Evolutionary conservation across 2,329 filamentous ascomycete genomes (phyloP).

Genomic region (Phialemoniopsis sp.): DNA sequence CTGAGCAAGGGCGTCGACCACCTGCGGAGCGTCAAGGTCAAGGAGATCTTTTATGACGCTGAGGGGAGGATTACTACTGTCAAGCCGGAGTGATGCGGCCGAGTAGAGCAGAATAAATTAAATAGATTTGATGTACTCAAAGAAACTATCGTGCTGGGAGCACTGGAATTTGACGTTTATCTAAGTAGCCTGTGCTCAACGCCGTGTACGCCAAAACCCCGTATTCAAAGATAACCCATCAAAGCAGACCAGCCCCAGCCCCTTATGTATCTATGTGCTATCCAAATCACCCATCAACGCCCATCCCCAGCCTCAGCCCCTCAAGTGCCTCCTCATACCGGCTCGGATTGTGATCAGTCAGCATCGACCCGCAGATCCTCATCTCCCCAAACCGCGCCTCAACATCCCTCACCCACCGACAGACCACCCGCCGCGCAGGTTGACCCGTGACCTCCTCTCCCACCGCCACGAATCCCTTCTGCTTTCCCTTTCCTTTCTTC

Average conservation of each 20-base stretch:
- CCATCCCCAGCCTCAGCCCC: conserved; percentile 48
- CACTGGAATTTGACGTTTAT: no score
- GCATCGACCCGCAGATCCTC: conserved; percentile 67
- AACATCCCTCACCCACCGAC: conserved; percentile 69
- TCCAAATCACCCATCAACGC: conserved; percentile 19
- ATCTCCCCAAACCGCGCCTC: conserved; percentile 67
- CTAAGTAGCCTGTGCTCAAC: no score
- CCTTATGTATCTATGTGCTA: no score
- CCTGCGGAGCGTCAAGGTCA: conserved; percentile 68
- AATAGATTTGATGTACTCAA: no score
- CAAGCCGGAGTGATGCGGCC: conserved; percentile 20
- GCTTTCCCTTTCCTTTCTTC: conserved; percentile 13
- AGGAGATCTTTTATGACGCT: conserved; percentile 69
- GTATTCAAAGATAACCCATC: no score
- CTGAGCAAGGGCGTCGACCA: conserved; percentile 67
- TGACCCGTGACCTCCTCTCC: conserved; percentile 19
- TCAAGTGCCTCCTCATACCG: conserved; percentile 68
- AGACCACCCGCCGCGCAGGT: conserved; percentile 63
- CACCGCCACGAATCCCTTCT: conserved; percentile 1
- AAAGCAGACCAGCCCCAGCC: no score
- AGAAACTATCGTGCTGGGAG: no score
- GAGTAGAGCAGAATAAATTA: no score
- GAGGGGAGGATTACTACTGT: conserved; percentile 55
- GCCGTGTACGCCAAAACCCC: no score
- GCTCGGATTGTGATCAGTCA: conserved; percentile 72